Evolutionary conservation across 2,329 filamentous ascomycete species (phyloP).

Genomic region (Fusarium sp.): DNA sequence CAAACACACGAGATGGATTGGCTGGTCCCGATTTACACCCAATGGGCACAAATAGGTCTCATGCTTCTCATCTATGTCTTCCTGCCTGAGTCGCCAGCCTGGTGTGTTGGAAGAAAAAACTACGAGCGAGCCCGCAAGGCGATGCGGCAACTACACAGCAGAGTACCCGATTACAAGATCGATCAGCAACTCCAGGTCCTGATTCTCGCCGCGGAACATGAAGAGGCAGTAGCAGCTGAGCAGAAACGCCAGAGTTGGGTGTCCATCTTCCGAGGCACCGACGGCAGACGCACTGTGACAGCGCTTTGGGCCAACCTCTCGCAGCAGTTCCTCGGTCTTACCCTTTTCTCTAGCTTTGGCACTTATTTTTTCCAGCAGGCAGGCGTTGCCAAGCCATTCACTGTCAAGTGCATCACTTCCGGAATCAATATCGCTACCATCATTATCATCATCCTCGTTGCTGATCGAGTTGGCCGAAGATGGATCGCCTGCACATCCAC

Average conservation of each 20-base stretch:
- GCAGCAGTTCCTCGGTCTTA: constrained; percentile 27
- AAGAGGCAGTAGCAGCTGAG: constrained; percentile 31
- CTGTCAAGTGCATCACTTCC: background rate
- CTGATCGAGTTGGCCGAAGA: background rate
- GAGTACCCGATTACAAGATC: background rate
- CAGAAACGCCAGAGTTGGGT: constrained; percentile 41
- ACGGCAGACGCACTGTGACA: constrained; percentile 46
- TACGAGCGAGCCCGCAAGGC: background rate
- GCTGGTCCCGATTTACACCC: background rate
- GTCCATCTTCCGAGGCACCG: constrained; percentile 46
- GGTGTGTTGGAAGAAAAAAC: background rate
- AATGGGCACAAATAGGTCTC: background rate
- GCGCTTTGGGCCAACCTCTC: constrained; percentile 44
- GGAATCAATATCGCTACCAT: background rate
- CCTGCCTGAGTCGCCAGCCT: background rate
- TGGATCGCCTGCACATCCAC: background rate
- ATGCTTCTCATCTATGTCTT: background rate
- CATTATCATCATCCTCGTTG: background rate
- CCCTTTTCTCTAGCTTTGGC: constrained; percentile 59
- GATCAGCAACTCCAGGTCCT: background rate
- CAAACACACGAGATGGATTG: constrained; percentile 42
- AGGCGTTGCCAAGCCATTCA: background rate
- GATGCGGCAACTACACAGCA: background rate
- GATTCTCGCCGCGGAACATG: background rate
- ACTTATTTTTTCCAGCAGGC: constrained; percentile 47